These are phyloP conservation scores for Komagataella kurtzmanii DNA, from an alignment of 805 yeast species.

Conservation along the genomic window DNA sequence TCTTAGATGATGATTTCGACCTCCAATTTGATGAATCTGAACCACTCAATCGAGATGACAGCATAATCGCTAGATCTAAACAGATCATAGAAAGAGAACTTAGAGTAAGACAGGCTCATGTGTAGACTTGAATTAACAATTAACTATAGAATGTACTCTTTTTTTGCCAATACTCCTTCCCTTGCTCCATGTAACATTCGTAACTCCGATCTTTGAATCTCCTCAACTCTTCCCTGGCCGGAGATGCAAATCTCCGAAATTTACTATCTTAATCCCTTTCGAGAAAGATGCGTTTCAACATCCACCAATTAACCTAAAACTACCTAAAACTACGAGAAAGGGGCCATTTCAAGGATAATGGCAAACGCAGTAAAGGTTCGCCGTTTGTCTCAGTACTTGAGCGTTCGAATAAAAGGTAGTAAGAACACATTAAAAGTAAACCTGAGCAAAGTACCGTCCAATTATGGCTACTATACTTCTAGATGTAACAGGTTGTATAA, in stretches of 20 bases:
- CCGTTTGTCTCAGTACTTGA: slow-evolving; percentile 14
- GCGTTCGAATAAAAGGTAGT: slow-evolving; percentile 10
- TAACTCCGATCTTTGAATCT: not conserved
- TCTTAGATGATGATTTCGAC: slow-evolving; percentile 19
- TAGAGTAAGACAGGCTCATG: not conserved
- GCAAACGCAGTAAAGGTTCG: slow-evolving; percentile 2
- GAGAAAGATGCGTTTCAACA: slow-evolving; percentile 1
- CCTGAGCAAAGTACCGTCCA: slow-evolving; percentile 50
- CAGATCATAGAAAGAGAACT: not conserved
- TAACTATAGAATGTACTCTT: not conserved
- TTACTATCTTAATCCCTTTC: not conserved
- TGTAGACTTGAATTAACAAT: no score
- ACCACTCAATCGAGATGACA: not conserved
- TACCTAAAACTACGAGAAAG: not conserved
- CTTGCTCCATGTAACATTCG: not conserved
- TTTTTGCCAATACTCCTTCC: not conserved
- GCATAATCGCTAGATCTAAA: not conserved
- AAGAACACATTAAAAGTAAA: slow-evolving; percentile 32
- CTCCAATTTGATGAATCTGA: slow-evolving; percentile 3
- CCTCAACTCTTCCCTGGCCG: not conserved
- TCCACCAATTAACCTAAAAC: not conserved
- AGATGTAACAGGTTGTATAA: slow-evolving; percentile 67
- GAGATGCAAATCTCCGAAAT: not conserved
- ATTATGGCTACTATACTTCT: slow-evolving; percentile 67
- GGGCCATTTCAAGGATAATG: not conserved